Percentiles rank a stretch among this genome's conserved stretches.
Evolutionary conservation across 2,329 filamentous ascomycete genomes (phyloP).

Genomic region (Aspergillus niger): DNA sequence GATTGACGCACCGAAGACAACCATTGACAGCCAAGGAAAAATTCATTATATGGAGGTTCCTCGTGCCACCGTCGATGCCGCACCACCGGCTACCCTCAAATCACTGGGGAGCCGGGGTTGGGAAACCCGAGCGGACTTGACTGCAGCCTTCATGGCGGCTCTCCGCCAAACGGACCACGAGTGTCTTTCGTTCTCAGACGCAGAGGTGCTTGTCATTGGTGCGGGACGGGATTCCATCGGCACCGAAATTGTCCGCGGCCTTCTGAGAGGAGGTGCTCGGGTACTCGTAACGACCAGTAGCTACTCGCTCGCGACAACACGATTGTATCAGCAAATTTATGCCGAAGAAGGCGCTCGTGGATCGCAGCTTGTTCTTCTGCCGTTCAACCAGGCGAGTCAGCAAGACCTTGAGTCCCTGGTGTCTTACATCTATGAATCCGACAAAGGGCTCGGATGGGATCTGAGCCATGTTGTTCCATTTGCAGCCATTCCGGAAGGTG

Average conservation of each 20-base stretch:
- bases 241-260: not conserved
- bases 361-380: constrained; percentile 7
- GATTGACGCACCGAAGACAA: not conserved
- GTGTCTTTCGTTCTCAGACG: not conserved
- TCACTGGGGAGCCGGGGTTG: not conserved
- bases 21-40: not conserved
- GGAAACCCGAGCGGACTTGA: not conserved
- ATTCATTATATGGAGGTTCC: not conserved
- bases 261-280: constrained; percentile 8
- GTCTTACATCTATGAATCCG: constrained; percentile 2
- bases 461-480: constrained; percentile 9
- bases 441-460: constrained; percentile 5
- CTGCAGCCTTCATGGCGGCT: not conserved
- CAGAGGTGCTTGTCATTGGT: constrained; percentile 8
- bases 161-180: not conserved
- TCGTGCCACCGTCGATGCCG: not conserved
- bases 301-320: constrained; percentile 1
- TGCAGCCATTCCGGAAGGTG: constrained; percentile 6
- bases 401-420: constrained; percentile 5
- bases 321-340: constrained; percentile 7
- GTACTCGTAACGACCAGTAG: constrained; percentile 12
- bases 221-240: constrained; percentile 9
- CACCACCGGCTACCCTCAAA: not conserved
- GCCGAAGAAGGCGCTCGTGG: constrained; percentile 3
- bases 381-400: constrained; percentile 11